Evolutionary conservation across 2,329 filamentous ascomycete species (phyloP).

Genomic region (Apiospora marii): DNA sequence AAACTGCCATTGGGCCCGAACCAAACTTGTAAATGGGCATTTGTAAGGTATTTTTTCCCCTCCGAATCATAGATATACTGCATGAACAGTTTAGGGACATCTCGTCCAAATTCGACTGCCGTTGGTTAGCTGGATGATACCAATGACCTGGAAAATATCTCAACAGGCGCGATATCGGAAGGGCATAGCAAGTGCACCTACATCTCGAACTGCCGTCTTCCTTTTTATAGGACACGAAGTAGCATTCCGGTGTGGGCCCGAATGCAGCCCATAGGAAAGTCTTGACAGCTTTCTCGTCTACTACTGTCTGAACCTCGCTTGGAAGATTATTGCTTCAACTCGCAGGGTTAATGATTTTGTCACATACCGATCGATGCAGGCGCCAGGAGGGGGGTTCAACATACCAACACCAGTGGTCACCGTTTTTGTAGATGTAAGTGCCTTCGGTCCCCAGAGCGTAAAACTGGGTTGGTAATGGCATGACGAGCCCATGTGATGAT

Average conservation of each 20-base stretch:
- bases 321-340: neutral
- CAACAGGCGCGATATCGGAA: too few species aligned
- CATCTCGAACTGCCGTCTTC: neutral
- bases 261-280: neutral
- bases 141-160: too few species aligned
- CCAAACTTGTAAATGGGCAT: neutral
- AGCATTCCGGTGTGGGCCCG: neutral
- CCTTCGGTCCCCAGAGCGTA: neutral
- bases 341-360: neutral
- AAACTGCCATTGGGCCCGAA: neutral
- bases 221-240: neutral
- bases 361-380: neutral
- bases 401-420: neutral
- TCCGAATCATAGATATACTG: neutral
- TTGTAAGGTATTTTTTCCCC: neutral
- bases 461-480: neutral
- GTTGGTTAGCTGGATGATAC: neutral
- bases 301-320: neutral
- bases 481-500: neutral
- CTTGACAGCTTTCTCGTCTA: neutral
- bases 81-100: neutral
- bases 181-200: neutral
- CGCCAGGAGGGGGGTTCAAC: neutral
- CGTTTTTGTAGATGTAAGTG: neutral
- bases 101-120: neutral